Base-by-base conservation (phyloP, 345 rosid genomes). In the Durio zibethinus region DNA sequence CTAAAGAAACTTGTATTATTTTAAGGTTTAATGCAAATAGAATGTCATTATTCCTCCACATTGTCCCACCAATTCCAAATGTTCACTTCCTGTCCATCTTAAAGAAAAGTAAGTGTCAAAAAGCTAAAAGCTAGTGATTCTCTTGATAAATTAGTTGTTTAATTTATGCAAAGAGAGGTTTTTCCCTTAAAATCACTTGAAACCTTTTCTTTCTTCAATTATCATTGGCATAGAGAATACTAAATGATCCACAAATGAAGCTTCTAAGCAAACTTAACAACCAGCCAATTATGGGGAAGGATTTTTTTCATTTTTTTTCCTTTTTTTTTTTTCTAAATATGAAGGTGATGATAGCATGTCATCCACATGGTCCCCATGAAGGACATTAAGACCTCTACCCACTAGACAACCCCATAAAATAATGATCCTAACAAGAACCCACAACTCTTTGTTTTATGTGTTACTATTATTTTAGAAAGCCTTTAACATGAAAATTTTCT, bases 371-470 rank as follows among this genome's bases (percentile, higher is more conserved):
- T 52, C 75, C 63, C 76, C 63, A 11, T 72, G 33, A n/a, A 72
- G 48, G 48, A 53, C 76, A 72, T n/a, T 36, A 72, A 53, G 76
- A 33, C 36, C 48, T 52, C 76, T 53, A 72, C 63, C 76, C 33
- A 72, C 76, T 72, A 33, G 48, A 72, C 76, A 72, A 53, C 31
- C 63, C 63, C 63, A 72, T 53, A 72, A 72, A 72, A 21, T 72
- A n/a, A 72, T 72, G 47, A 72, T 53, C 33, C 33, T 20, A 10
- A 20, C n/a, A 5, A 72, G 48, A 50, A 33, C 76, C 76, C 76
- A 72, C 76, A 72, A 10, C 48, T 53, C 47, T 12, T 72, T 53
- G 42, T 33, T 72, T 72, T 72, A 42, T 72, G 35, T 53, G 47
- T 11, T 72, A 52, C 23, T 33, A 72, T 10, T 12, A 23, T 53